phyloP scores from a whole-genome alignment of 805 yeast genomes.

The Candida odintsovae region DNA sequence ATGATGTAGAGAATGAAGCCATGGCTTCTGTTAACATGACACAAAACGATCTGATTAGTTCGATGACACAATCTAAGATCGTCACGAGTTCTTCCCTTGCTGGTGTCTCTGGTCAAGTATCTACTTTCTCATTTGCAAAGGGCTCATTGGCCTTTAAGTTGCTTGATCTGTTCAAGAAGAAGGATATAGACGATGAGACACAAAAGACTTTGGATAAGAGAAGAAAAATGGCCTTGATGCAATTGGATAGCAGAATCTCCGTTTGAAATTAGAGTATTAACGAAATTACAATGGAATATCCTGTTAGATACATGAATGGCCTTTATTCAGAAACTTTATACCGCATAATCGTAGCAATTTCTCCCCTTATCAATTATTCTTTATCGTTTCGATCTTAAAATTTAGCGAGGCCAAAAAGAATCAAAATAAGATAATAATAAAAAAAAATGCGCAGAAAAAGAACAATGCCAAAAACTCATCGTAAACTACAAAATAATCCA shows the following conservation, averaged over 20 bases:
- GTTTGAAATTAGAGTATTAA: not conserved
- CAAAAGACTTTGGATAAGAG: slow-evolving; percentile 29
- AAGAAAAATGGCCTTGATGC: slow-evolving; percentile 35
- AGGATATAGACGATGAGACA: not conserved
- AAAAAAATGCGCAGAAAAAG: not conserved
- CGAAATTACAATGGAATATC: too few relatives aligned
- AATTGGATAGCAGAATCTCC: slow-evolving; percentile 24
- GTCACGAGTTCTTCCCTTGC: slow-evolving; percentile 36
- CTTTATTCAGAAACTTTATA: too few relatives aligned
- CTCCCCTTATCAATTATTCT: too few relatives aligned
- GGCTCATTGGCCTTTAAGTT: slow-evolving; percentile 11
- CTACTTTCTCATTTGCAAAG: slow-evolving; percentile 24
- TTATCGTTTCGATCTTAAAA: too few relatives aligned
- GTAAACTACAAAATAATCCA: not conserved
- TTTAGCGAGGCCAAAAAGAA: too few relatives aligned
- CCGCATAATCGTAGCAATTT: too few relatives aligned
- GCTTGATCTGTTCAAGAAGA: not conserved
- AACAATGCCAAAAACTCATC: not conserved
- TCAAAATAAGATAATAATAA: too few relatives aligned
- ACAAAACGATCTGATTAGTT: slow-evolving; percentile 24
- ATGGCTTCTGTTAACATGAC: slow-evolving; percentile 4
- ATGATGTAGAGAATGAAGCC: slow-evolving; percentile 19
- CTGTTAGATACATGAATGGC: too few relatives aligned
- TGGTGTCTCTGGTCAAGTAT: slow-evolving; percentile 33
- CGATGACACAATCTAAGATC: slow-evolving; percentile 30